phyloP scores from a whole-genome alignment of 2,329 filamentous ascomycete genomes.

The Triangularia verruculosa region DNA sequence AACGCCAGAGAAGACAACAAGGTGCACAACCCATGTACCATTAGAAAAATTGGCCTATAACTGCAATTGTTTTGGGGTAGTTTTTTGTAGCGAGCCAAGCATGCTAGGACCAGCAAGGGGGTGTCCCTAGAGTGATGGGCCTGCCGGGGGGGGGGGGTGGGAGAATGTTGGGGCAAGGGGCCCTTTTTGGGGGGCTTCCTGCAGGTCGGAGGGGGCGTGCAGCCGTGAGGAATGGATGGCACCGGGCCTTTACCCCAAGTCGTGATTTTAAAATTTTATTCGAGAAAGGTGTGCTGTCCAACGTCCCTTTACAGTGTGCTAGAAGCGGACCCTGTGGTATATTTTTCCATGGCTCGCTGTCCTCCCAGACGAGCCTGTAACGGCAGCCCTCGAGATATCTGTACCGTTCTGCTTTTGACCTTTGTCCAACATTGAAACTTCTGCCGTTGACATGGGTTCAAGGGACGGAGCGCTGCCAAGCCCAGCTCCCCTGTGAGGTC shows the following conservation, averaged over 20 bases:
- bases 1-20: constrained; percentile 13
- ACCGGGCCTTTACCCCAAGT: constrained; percentile 10
- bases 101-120: constrained; percentile 5
- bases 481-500: constrained; percentile 6
- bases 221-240: constrained; percentile 8
- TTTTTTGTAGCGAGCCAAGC: constrained; percentile 14
- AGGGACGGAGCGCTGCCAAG: constrained; percentile 12
- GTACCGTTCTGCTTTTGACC: neutral
- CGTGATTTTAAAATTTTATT: neutral
- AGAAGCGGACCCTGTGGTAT: neutral
- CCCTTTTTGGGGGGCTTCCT: constrained; percentile 12
- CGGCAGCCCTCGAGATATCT: neutral
- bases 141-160: constrained; percentile 6
- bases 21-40: constrained; percentile 8
- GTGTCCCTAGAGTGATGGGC: constrained; percentile 15
- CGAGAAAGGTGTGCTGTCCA: neutral
- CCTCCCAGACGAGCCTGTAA: neutral
- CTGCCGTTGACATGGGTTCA: constrained; percentile 5
- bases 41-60: constrained; percentile 9
- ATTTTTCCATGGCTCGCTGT: constrained; percentile 1
- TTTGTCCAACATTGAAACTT: constrained; percentile 3
- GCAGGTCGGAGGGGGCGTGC: constrained; percentile 9
- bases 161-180: constrained; percentile 10
- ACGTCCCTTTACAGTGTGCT: neutral
- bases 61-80: constrained; percentile 6